These are phyloP conservation scores for Lithospermum erythrorhizon DNA, from an alignment of 257 asterid genomes.

Conservation along the genomic window DNA sequence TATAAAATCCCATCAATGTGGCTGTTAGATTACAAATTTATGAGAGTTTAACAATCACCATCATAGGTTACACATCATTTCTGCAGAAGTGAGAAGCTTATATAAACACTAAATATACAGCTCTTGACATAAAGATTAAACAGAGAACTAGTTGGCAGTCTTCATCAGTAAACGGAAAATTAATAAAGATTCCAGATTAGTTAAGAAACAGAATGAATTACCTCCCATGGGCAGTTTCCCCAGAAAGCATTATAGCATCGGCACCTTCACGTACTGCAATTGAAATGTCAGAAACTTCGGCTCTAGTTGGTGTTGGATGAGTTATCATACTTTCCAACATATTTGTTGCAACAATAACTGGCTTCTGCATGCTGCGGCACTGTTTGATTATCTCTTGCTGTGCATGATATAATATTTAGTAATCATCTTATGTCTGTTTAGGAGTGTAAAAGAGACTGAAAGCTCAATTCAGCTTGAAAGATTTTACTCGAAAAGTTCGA, in stretches of 20 bases:
- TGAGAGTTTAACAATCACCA: too few species aligned
- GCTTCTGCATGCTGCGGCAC: constrained; percentile 81
- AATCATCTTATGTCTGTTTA: too few species aligned
- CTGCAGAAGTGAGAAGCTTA: too few species aligned
- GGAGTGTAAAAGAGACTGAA: too few species aligned
- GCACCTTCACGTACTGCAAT: constrained; percentile 96
- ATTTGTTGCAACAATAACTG: constrained; percentile 95
- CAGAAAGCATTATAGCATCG: constrained; percentile 96
- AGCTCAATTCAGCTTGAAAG: too few species aligned
- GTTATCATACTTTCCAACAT: constrained; percentile 96
- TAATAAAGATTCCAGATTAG: background rate
- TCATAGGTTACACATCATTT: too few species aligned
- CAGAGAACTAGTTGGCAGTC: background rate
- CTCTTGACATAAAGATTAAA: too few species aligned
- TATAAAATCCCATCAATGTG: constrained; percentile 9
- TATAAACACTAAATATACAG: too few species aligned
- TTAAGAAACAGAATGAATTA: constrained; percentile 20
- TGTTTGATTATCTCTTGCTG: constrained; percentile 86
- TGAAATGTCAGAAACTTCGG: constrained; percentile 97
- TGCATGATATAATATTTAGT: too few species aligned
- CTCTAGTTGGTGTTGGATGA: constrained; percentile 98
- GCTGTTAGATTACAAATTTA: too few species aligned
- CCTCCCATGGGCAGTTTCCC: constrained; percentile 99
- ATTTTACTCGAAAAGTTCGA: too few species aligned
- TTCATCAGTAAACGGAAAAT: too few species aligned